Conservation (phyloP, 1,284 basidiomycete genomes). For the Ceratobasidium sp. region DNA sequence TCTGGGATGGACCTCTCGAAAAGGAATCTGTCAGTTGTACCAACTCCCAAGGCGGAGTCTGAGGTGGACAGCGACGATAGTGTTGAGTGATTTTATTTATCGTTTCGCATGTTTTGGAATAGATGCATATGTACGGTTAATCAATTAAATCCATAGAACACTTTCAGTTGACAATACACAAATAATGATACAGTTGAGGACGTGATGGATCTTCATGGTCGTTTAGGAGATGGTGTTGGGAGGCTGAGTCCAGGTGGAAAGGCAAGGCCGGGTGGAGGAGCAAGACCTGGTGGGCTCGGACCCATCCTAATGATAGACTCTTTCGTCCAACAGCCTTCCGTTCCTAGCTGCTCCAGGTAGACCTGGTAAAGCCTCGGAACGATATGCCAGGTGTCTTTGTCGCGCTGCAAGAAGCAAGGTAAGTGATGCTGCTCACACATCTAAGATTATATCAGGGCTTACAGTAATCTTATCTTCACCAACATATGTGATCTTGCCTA, state of each 20-base stretch:
- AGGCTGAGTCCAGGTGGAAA: neutral
- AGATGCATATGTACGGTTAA: conserved; percentile 6
- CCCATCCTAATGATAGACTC: neutral
- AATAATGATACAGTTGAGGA: neutral
- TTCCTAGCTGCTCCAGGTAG: neutral
- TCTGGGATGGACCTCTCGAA: conserved; percentile 24
- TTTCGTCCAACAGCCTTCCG: neutral
- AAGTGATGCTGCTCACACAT: neutral
- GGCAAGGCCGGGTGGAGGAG: neutral
- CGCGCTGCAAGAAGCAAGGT: neutral
- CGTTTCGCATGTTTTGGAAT: conserved; percentile 4
- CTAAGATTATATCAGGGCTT: neutral
- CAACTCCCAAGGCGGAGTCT: conserved; percentile 4
- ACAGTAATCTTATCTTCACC: neutral
- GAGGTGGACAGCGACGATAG: conserved; percentile 9
- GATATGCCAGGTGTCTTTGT: neutral
- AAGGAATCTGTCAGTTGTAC: conserved; percentile 3
- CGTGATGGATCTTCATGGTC: neutral
- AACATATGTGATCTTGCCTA: neutral
- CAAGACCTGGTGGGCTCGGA: neutral
- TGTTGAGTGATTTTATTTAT: conserved; percentile 22
- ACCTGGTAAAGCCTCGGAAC: conserved; percentile 1
- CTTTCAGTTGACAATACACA: neutral
- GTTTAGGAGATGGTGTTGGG: neutral
- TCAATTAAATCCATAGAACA: conserved; percentile 3